Evolutionary conservation across 208 protist species (phyloP).

Genomic region (Trypanosoma lewisi): DNA sequence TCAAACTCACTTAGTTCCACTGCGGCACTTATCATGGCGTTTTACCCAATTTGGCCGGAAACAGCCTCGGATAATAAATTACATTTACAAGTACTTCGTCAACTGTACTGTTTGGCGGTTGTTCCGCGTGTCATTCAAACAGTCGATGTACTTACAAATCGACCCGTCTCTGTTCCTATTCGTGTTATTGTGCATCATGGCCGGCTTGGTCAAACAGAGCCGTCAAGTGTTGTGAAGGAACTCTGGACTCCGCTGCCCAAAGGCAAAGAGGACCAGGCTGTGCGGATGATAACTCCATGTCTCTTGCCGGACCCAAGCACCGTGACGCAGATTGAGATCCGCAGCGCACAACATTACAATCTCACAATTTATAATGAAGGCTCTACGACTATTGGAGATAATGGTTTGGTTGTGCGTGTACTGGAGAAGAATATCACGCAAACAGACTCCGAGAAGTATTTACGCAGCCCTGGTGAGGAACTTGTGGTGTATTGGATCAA

Average conservation of each 20-base stretch:
- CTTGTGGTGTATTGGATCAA: slow-evolving; percentile 61
- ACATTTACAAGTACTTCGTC: slow-evolving; percentile 89
- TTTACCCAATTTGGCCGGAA: slow-evolving; percentile 93
- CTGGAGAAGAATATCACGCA: slow-evolving; percentile 32
- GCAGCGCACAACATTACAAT: slow-evolving; percentile 59
- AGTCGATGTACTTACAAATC: slow-evolving; percentile 86
- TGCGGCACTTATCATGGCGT: slow-evolving; percentile 89
- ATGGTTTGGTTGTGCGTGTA: slow-evolving; percentile 39
- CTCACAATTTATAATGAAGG: slow-evolving; percentile 38
- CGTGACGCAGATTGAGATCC: slow-evolving; percentile 71
- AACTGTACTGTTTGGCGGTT: slow-evolving; percentile 94
- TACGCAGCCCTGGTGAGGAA: slow-evolving; percentile 30
- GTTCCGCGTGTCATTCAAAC: slow-evolving; percentile 91
- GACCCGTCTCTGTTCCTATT: slow-evolving; percentile 66
- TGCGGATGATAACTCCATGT: slow-evolving; percentile 68
- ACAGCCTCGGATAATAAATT: slow-evolving; percentile 89
- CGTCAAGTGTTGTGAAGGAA: slow-evolving; percentile 32
- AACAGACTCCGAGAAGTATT: slow-evolving; percentile 10
- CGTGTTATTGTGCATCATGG: slow-evolving; percentile 49
- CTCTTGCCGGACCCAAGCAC: slow-evolving; percentile 65
- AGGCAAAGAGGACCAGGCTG: slow-evolving; percentile 37
- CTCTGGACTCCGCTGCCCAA: slow-evolving; percentile 24
- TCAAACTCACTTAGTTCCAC: slow-evolving; percentile 73
- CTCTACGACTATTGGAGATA: slow-evolving; percentile 29
- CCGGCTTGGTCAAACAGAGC: slow-evolving; percentile 23